Percentiles rank a stretch among this genome's conserved stretches.
Conservation (phyloP, 495 filamentous ascomycete species). For the Penicillium diatomitis region DNA sequence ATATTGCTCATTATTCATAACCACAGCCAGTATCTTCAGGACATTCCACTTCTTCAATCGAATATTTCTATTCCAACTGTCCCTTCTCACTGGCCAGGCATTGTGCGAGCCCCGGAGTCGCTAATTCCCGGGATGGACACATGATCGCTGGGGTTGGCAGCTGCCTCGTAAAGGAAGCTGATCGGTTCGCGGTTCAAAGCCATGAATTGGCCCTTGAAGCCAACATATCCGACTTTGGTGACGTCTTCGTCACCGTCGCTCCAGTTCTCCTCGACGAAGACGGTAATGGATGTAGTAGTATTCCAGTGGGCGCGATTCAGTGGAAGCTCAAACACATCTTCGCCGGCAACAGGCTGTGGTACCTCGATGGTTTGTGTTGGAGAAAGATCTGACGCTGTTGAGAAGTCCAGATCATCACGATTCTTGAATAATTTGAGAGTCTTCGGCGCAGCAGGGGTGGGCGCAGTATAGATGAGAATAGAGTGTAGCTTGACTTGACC, state of each 20-base stretch:
- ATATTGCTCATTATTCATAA: conserved; percentile 8
- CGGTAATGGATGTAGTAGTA: conserved; percentile 59
- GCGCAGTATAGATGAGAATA: conserved; percentile 71
- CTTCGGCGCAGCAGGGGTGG: conserved; percentile 60
- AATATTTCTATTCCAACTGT: neutral
- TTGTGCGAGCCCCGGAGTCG: conserved; percentile 28
- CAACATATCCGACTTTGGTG: conserved; percentile 72
- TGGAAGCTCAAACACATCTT: conserved; percentile 74
- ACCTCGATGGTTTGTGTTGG: conserved; percentile 74
- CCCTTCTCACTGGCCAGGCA: conserved; percentile 28
- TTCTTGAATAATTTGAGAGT: conserved; percentile 82
- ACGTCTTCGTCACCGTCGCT: conserved; percentile 62
- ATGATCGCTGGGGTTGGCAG: conserved; percentile 86
- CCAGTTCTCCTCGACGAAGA: conserved; percentile 71
- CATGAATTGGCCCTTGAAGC: conserved; percentile 91
- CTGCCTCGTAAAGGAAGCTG: conserved; percentile 85
- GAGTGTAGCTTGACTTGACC: conserved; percentile 88
- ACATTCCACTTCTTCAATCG: neutral
- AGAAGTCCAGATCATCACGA: conserved; percentile 78
- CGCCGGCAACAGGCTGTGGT: conserved; percentile 51
- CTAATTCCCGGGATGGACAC: conserved; percentile 39
- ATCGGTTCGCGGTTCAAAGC: conserved; percentile 72
- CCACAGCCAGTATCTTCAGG: conserved; percentile 1
- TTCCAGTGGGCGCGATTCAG: conserved; percentile 86
- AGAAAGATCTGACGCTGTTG: conserved; percentile 52